These are phyloP conservation scores for Pichia rugopelliculosa DNA, from an alignment of 805 yeast species.

Conservation along the genomic window DNA sequence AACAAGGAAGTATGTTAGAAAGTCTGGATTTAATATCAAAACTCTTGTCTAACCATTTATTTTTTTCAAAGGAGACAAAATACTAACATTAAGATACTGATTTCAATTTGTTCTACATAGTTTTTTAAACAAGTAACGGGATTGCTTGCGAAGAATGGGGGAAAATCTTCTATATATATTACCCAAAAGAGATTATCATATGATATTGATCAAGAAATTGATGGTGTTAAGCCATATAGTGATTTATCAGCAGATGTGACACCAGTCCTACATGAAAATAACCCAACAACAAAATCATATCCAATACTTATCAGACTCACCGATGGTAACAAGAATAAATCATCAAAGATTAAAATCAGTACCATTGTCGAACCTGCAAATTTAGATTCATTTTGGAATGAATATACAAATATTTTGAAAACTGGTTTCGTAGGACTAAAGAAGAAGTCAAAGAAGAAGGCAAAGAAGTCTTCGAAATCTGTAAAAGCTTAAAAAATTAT, in stretches of 20 bases:
- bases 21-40: too few relatives aligned
- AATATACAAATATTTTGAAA: constrained; percentile 63
- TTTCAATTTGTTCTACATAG: constrained; percentile 9
- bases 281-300: constrained; percentile 26
- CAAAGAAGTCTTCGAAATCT: constrained; percentile 29
- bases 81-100: constrained; percentile 2
- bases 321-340: constrained; percentile 45
- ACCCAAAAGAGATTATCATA: constrained; percentile 49
- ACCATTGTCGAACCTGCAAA: constrained; percentile 60
- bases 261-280: constrained; percentile 10
- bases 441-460: constrained; percentile 69
- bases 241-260: constrained; percentile 15
- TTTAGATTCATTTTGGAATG: constrained; percentile 69
- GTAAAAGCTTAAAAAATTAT: not conserved
- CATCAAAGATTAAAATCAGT: constrained; percentile 51
- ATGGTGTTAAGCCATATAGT: constrained; percentile 3
- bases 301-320: constrained; percentile 65
- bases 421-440: constrained; percentile 66
- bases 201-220: constrained; percentile 16
- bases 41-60: not conserved
- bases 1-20: constrained; percentile 21
- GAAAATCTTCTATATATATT: constrained; percentile 45
- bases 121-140: constrained; percentile 20
- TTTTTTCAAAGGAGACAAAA: not conserved
- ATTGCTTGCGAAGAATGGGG: constrained; percentile 17